Evolutionary conservation across 371 early-diverging fungal species (phyloP).

Genomic region (Apophysomyces ossiformis): DNA sequence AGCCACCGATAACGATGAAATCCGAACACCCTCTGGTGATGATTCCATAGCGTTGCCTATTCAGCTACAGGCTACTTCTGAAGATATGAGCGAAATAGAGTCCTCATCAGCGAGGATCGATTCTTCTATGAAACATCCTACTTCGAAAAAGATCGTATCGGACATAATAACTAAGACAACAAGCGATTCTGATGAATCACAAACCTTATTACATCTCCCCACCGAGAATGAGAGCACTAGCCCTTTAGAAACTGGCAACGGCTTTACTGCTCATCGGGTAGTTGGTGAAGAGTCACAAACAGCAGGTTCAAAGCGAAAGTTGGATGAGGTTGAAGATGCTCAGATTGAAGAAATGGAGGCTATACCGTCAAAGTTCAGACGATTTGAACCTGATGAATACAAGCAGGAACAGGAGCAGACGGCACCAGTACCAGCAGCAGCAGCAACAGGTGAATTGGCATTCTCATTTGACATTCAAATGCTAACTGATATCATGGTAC

Average conservation of each 20-base stretch:
- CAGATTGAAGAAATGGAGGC: background rate
- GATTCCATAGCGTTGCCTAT: background rate
- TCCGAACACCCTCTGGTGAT: background rate
- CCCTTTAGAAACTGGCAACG: background rate
- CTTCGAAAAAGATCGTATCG: constrained; percentile 8
- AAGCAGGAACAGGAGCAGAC: background rate
- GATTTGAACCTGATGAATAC: background rate
- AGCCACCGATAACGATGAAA: background rate
- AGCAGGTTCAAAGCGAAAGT: constrained; percentile 13
- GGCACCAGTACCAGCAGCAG: no score
- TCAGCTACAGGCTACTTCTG: background rate
- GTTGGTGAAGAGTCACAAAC: background rate
- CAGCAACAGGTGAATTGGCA: no score
- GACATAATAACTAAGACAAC: constrained; percentile 7
- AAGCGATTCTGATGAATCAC: constrained; percentile 2
- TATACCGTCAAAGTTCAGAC: background rate
- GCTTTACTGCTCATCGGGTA: background rate
- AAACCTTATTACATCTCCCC: background rate
- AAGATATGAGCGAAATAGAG: background rate
- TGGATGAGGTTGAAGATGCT: constrained; percentile 7
- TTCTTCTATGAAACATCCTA: background rate
- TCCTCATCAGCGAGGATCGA: background rate
- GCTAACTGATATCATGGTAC: no score
- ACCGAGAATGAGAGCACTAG: background rate
- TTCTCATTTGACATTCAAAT: no score